These are phyloP conservation scores for Clonostachys solani DNA, from an alignment of 2,329 filamentous ascomycete species.

Conservation along the genomic window DNA sequence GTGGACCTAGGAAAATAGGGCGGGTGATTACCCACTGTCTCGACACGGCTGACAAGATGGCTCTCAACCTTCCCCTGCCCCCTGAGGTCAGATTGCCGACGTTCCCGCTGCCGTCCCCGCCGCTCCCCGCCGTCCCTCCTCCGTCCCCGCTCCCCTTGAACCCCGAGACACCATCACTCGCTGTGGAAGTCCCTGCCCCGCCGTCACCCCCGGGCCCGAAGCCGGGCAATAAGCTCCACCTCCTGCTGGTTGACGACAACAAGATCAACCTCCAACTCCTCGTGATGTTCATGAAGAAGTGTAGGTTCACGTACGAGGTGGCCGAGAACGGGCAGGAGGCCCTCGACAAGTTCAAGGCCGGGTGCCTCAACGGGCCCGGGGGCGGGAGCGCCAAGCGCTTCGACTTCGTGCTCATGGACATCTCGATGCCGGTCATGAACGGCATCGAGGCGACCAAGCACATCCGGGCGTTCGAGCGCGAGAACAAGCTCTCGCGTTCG, in stretches of 20 bases:
- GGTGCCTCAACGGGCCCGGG: constrained; percentile 2
- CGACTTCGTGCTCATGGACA: constrained; percentile 37
- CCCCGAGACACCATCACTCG: not conserved
- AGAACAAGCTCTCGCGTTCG: constrained; percentile 29
- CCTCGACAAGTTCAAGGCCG: constrained; percentile 31
- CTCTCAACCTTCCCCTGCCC: too few relatives aligned
- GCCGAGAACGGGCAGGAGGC: constrained; percentile 43
- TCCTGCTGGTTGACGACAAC: constrained; percentile 35
- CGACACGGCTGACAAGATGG: not conserved
- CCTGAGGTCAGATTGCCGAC: too few relatives aligned
- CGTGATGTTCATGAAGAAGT: constrained; percentile 34
- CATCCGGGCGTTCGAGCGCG: constrained; percentile 42
- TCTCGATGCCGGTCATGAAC: constrained; percentile 53
- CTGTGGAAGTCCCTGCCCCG: not conserved
- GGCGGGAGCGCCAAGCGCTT: constrained; percentile 9
- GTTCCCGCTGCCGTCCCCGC: too few relatives aligned
- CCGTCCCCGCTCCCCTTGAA: too few relatives aligned
- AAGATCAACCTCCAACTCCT: constrained; percentile 35
- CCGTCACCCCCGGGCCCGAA: not conserved
- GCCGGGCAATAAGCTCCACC: not conserved
- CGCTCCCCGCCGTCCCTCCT: too few relatives aligned
- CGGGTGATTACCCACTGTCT: constrained; percentile 18
- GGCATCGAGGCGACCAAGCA: constrained; percentile 41
- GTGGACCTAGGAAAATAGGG: constrained; percentile 20
- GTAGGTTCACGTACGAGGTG: constrained; percentile 29